These are phyloP conservation scores for Suhomyces kilbournensis DNA, from an alignment of 805 yeast genomes.

Conservation along the genomic window DNA sequence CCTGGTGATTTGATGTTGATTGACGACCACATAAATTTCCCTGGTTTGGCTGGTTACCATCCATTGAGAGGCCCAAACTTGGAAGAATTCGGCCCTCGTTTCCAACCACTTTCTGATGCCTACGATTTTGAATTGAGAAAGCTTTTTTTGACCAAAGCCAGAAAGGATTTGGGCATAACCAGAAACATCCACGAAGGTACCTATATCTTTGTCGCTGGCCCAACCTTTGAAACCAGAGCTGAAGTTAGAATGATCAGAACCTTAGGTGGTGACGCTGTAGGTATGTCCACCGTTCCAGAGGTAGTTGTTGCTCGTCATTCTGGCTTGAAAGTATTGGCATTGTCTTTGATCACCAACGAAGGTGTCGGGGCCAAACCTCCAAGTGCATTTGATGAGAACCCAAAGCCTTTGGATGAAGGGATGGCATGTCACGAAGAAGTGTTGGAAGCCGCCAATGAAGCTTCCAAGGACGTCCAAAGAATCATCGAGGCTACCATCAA, in stretches of 20 bases:
- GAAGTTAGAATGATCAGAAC: conserved; percentile 73
- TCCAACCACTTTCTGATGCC: conserved; percentile 85
- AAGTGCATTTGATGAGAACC: conserved; percentile 56
- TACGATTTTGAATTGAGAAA: conserved; percentile 73
- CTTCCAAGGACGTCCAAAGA: conserved; percentile 75
- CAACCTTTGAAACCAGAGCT: conserved; percentile 90
- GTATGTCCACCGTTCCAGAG: conserved; percentile 98
- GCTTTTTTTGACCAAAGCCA: conserved; percentile 53
- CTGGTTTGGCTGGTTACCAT: conserved; percentile 86
- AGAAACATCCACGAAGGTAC: conserved; percentile 83
- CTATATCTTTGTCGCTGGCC: conserved; percentile 84
- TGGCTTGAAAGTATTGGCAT: conserved; percentile 77
- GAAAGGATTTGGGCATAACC: conserved; percentile 40
- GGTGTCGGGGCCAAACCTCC: conserved; percentile 71
- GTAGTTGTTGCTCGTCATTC: conserved; percentile 89
- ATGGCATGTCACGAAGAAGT: conserved; percentile 94
- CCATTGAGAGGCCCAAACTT: conserved; percentile 87
- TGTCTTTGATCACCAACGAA: conserved; percentile 82
- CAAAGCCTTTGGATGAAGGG: conserved; percentile 58
- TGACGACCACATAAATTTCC: conserved; percentile 83
- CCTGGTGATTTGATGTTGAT: conserved; percentile 93
- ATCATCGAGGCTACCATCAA: conserved; percentile 63
- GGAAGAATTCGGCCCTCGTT: conserved; percentile 78
- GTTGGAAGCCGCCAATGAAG: conserved; percentile 72
- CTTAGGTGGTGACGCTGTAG: conserved; percentile 91